Evolutionary conservation across 352 stramenopile species (phyloP).

Genomic region (Globisporangium spiculum): DNA sequence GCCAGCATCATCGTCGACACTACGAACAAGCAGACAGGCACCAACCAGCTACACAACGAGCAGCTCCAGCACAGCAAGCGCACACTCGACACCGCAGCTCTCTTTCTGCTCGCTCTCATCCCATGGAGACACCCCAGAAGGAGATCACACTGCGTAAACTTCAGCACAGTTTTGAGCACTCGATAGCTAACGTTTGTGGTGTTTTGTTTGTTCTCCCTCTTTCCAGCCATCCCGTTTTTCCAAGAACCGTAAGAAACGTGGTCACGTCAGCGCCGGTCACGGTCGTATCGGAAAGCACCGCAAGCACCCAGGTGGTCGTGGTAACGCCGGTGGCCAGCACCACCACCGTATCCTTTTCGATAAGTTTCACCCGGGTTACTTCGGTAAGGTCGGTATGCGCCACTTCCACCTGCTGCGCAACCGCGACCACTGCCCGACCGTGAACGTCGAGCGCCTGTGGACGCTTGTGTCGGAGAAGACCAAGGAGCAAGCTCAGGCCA

Average conservation of each 20-base stretch:
- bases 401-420: slow-evolving; percentile 99
- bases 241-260: slow-evolving; percentile 99
- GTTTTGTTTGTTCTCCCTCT: not conserved
- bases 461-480: slow-evolving; percentile 97
- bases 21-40: not conserved
- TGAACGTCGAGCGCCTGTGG: slow-evolving; percentile 99
- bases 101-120: not conserved
- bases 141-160: not conserved
- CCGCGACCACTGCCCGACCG: slow-evolving; percentile 95
- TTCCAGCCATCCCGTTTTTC: slow-evolving; percentile 81
- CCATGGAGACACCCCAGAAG: not conserved
- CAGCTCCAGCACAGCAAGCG: not conserved
- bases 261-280: slow-evolving; percentile 98
- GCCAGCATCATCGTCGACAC: not conserved
- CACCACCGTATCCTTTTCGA: slow-evolving; percentile 99
- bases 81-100: not conserved
- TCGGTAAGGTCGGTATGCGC: slow-evolving; percentile 99
- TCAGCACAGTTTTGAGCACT: not conserved
- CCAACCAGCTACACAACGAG: not conserved
- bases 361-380: slow-evolving; percentile 99
- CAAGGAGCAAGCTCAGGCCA: slow-evolving; percentile 95
- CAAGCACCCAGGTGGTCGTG: slow-evolving; percentile 99
- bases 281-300: slow-evolving; percentile 99
- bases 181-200: slow-evolving; percentile 3
- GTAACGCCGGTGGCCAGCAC: slow-evolving; percentile 99